These are phyloP conservation scores for Lentinus polychrous DNA, from an alignment of 1,284 basidiomycete genomes.

Conservation along the genomic window DNA sequence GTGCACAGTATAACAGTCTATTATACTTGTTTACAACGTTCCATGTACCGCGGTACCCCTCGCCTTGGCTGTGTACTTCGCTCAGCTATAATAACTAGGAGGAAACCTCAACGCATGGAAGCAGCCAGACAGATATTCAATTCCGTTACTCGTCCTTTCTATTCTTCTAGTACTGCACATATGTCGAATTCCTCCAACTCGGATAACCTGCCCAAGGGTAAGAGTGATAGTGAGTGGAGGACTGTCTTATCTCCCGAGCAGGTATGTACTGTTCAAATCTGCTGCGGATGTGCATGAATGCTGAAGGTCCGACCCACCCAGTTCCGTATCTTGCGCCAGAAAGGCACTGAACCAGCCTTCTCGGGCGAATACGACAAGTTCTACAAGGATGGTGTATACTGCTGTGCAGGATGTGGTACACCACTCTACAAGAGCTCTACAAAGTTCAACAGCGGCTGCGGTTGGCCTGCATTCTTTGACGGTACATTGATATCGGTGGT, in stretches of 20 bases:
- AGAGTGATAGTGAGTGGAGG: conserved; percentile 82
- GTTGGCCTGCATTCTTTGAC: conserved; percentile 98
- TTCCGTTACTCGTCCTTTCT: too few species aligned
- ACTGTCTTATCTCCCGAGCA: conserved; percentile 80
- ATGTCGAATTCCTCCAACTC: too few species aligned
- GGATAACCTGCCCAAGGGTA: conserved; percentile 24
- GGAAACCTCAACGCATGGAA: too few species aligned
- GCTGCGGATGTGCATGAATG: background rate
- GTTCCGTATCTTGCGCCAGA: conserved; percentile 83
- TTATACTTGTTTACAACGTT: too few species aligned
- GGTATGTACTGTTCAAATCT: conserved; percentile 35
- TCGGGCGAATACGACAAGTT: conserved; percentile 78
- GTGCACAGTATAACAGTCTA: too few species aligned
- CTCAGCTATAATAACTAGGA: too few species aligned
- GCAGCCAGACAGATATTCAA: too few species aligned
- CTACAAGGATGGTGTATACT: conserved; percentile 62
- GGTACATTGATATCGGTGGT: conserved; percentile 32
- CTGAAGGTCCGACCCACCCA: conserved; percentile 23
- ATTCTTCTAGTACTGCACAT: too few species aligned
- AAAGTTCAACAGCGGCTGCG: conserved; percentile 92
- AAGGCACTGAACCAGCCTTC: conserved; percentile 79
- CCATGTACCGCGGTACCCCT: too few species aligned
- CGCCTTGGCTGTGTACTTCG: too few species aligned
- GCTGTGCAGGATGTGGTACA: conserved; percentile 63
- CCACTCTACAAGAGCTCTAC: conserved; percentile 82